These are phyloP conservation scores for Kwoniella dejecticola DNA, from an alignment of 768 basidiomycete species.

Conservation along the genomic window DNA sequence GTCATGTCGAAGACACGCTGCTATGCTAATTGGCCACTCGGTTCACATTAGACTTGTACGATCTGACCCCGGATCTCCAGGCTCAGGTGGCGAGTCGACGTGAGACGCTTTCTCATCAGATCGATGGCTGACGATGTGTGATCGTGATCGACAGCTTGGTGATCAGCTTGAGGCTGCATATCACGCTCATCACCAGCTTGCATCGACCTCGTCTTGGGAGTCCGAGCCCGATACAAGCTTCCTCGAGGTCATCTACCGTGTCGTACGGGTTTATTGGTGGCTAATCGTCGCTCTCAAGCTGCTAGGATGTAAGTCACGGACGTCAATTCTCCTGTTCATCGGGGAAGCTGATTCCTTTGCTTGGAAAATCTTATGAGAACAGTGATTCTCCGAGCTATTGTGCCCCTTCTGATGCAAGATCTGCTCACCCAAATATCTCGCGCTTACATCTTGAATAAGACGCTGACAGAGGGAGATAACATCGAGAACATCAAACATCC, in stretches of 20 bases:
- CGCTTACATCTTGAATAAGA: slow-evolving; percentile 40
- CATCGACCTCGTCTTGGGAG: neutral
- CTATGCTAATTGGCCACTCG: neutral
- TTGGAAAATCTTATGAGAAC: no score
- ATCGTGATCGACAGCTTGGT: slow-evolving; percentile 6
- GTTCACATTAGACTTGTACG: slow-evolving; percentile 21
- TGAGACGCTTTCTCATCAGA: neutral
- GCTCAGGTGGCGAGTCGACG: slow-evolving; percentile 23
- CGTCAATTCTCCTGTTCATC: neutral
- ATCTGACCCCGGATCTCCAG: slow-evolving; percentile 14
- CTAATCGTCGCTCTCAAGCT: slow-evolving; percentile 6
- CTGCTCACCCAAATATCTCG: slow-evolving; percentile 25
- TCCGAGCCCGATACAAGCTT: slow-evolving; percentile 37
- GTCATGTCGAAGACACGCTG: neutral
- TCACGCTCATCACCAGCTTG: slow-evolving; percentile 19
- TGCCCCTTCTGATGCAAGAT: slow-evolving; percentile 28
- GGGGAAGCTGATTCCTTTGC: no score
- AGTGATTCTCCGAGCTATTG: slow-evolving; percentile 21
- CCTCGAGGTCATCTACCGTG: slow-evolving; percentile 31
- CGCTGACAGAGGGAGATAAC: neutral
- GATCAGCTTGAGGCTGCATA: slow-evolving; percentile 17
- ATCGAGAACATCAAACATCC: neutral
- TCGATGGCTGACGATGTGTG: neutral
- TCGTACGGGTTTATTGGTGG: slow-evolving; percentile 30
- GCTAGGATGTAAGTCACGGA: neutral